Percentiles rank a stretch among this genome's conserved stretches.
Conservation (phyloP, 345 rosid genomes). For the Linum trigynum region DNA sequence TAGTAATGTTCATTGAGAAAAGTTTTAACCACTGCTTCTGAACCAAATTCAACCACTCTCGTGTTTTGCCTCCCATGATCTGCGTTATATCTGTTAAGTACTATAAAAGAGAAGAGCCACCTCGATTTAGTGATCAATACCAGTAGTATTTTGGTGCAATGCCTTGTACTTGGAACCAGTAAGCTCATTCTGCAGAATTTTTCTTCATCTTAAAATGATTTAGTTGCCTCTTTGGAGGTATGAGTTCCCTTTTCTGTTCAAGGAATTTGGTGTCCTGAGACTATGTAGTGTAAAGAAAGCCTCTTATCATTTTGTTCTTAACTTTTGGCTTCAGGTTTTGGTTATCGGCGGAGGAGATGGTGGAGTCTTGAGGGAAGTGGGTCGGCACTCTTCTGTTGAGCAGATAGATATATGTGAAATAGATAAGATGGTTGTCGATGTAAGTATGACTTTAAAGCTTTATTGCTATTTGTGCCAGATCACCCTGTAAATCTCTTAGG, state of each 20-base stretch:
- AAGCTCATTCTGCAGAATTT: too few relatives aligned
- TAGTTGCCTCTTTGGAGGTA: not conserved
- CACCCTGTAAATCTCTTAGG: too few relatives aligned
- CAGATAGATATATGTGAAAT: slow-evolving; percentile 69
- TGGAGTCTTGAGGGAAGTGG: slow-evolving; percentile 59
- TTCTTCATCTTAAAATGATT: too few relatives aligned
- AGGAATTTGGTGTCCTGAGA: too few relatives aligned
- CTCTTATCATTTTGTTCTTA: not conserved
- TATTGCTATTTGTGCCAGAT: not conserved
- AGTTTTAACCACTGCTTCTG: not conserved
- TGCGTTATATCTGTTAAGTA: too few relatives aligned
- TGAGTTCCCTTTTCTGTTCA: not conserved
- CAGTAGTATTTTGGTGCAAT: too few relatives aligned
- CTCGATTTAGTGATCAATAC: too few relatives aligned
- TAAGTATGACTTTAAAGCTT: slow-evolving; percentile 24
- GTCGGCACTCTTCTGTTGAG: slow-evolving; percentile 56
- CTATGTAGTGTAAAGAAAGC: too few relatives aligned
- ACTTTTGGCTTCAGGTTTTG: slow-evolving; percentile 34
- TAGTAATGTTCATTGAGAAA: not conserved
- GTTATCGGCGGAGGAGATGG: slow-evolving; percentile 84
- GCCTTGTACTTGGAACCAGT: too few relatives aligned
- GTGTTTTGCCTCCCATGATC: not conserved
- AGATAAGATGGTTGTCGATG: slow-evolving; percentile 64
- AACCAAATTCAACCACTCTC: too few relatives aligned
- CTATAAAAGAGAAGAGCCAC: too few relatives aligned